These are phyloP conservation scores for Vitis hybrid DNA, from an alignment of 177 flowering plant species.

Conservation along the genomic window DNA sequence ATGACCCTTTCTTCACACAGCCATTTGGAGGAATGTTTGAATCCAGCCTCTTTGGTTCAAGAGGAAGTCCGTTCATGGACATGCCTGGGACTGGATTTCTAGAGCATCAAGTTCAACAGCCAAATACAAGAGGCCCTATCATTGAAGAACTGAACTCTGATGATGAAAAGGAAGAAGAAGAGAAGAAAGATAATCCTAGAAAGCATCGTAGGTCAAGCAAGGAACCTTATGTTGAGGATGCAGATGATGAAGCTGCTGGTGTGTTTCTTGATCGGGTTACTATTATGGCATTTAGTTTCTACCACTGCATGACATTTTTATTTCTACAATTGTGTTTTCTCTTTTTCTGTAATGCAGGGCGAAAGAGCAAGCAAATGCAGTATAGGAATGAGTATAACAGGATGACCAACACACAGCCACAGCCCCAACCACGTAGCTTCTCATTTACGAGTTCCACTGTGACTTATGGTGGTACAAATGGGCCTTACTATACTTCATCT, in stretches of 20 bases:
- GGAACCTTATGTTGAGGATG: slow-evolving; percentile 52
- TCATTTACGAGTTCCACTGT: slow-evolving; percentile 59
- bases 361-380: slow-evolving; percentile 47
- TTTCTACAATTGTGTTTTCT: background rate
- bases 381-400: slow-evolving; percentile 32
- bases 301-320: background rate
- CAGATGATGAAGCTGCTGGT: slow-evolving; percentile 62
- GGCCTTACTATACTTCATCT: slow-evolving; percentile 62
- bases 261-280: background rate
- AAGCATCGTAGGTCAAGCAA: slow-evolving; percentile 55
- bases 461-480: slow-evolving; percentile 64
- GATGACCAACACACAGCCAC: slow-evolving; percentile 17
- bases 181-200: slow-evolving; percentile 46
- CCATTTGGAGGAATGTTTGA: slow-evolving; percentile 72
- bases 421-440: slow-evolving; percentile 43
- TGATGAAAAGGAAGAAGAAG: slow-evolving; percentile 53
- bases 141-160: slow-evolving; percentile 83
- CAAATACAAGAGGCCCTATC: slow-evolving; percentile 60
- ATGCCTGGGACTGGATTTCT: slow-evolving; percentile 42
- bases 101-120: slow-evolving; percentile 42
- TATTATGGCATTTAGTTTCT: background rate
- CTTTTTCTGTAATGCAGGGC: slow-evolving; percentile 31
- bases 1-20: slow-evolving; percentile 78
- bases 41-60: slow-evolving; percentile 42
- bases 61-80: slow-evolving; percentile 35